Percentiles rank a stretch among this genome's conserved stretches.
Evolutionary conservation across 2,329 filamentous ascomycete genomes (phyloP).

Genomic region (Clonostachys chloroleuca): DNA sequence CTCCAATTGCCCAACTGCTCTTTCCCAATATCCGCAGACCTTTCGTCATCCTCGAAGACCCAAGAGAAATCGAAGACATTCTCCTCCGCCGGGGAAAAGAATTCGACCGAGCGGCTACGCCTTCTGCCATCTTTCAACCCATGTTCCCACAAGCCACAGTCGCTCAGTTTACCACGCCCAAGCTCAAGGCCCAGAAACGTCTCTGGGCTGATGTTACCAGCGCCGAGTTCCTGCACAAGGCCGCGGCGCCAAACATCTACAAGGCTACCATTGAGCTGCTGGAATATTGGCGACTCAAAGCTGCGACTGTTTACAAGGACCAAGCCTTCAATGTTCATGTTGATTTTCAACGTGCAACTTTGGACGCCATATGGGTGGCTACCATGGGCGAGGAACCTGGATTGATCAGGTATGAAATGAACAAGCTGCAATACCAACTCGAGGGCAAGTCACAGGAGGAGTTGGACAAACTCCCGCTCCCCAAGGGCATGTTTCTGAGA

Average conservation of each 20-base stretch:
- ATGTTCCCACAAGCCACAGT: too few relatives aligned
- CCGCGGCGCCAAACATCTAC: background rate
- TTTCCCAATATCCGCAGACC: slow-evolving; percentile 21
- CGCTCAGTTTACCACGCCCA: background rate
- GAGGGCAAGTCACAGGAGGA: too few relatives aligned
- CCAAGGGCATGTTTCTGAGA: too few relatives aligned
- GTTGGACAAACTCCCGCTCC: too few relatives aligned
- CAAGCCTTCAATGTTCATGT: too few relatives aligned
- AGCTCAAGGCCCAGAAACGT: background rate
- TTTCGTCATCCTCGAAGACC: slow-evolving; percentile 22
- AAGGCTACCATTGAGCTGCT: slow-evolving; percentile 1
- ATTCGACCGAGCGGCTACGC: slow-evolving; percentile 5
- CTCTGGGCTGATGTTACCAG: background rate
- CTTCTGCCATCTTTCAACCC: too few relatives aligned
- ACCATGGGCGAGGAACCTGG: too few relatives aligned
- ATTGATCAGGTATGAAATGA: too few relatives aligned
- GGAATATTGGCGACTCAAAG: background rate
- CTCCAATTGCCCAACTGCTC: slow-evolving; percentile 25
- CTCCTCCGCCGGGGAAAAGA: slow-evolving; percentile 8
- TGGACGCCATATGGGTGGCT: too few relatives aligned
- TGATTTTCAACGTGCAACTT: too few relatives aligned
- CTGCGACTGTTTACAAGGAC: too few relatives aligned
- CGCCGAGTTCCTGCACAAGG: background rate
- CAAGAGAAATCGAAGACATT: slow-evolving; percentile 23
- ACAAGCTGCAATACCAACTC: too few relatives aligned